Evolutionary conservation across 1,284 basidiomycete genomes (phyloP).

Genomic region (Xerocomus nothofagi): DNA sequence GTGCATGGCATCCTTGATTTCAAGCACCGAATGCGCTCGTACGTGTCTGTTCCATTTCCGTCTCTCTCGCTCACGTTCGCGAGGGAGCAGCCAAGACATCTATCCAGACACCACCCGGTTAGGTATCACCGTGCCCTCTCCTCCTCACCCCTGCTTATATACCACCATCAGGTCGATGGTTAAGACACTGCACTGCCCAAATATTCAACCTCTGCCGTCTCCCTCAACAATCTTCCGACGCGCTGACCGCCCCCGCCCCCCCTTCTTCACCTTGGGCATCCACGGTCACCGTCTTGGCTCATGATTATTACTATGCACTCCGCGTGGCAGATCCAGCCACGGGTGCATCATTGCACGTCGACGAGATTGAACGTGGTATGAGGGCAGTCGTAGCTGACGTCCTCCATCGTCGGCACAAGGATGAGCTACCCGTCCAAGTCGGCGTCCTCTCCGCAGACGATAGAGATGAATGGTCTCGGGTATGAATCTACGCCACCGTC

Average conservation of each 20-base stretch:
- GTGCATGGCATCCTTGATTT: slow-evolving; percentile 77
- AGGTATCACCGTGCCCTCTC: slow-evolving; percentile 37
- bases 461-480: slow-evolving; percentile 83
- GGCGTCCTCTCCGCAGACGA: slow-evolving; percentile 80
- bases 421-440: slow-evolving; percentile 61
- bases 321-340: slow-evolving; percentile 47
- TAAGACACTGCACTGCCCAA: slow-evolving; percentile 54
- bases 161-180: slow-evolving; percentile 56
- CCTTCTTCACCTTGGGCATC: slow-evolving; percentile 44
- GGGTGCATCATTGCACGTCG: slow-evolving; percentile 38
- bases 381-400: slow-evolving; percentile 73
- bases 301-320: slow-evolving; percentile 83
- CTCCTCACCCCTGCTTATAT: not conserved
- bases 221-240: slow-evolving; percentile 66
- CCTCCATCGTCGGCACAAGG: slow-evolving; percentile 46
- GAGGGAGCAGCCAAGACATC: slow-evolving; percentile 48
- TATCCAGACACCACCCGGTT: slow-evolving; percentile 57
- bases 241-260: slow-evolving; percentile 47
- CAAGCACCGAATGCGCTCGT: slow-evolving; percentile 70
- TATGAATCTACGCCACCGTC: slow-evolving; percentile 36
- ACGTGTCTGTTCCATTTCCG: slow-evolving; percentile 23
- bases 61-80: slow-evolving; percentile 4
- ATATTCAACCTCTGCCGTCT: slow-evolving; percentile 81
- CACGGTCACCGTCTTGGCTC: slow-evolving; percentile 70
- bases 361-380: slow-evolving; percentile 69